A percentile compares a stretch with the other conserved stretches of the same genome.
These are phyloP conservation scores for Exophiala alcalophila DNA, from an alignment of 2,329 filamentous ascomycete species.

Conservation along the genomic window DNA sequence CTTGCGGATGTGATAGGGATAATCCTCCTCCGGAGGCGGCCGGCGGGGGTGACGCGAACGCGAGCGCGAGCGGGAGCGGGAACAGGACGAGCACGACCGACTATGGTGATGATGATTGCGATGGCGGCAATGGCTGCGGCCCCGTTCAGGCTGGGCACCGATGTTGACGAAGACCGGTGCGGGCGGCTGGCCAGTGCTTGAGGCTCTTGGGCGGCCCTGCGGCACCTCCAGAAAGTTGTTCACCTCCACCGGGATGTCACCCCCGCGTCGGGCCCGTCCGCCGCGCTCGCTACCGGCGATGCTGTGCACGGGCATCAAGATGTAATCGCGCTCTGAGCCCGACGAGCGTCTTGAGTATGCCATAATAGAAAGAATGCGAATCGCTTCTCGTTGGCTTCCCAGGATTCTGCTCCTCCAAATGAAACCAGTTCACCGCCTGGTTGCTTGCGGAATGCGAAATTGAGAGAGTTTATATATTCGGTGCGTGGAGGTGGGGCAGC, in stretches of 20 bases:
- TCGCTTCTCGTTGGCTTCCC: no score
- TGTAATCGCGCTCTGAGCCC: conserved; percentile 23
- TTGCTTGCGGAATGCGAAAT: no score
- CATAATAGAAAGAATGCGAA: no score
- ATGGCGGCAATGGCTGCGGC: conserved; percentile 22
- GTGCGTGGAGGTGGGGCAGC: no score
- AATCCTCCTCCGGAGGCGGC: conserved; percentile 27
- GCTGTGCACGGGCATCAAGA: conserved; percentile 26
- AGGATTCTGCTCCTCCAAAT: no score
- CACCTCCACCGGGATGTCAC: conserved; percentile 17
- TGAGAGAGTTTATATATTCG: no score
- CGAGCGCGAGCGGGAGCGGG: not conserved
- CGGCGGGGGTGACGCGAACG: conserved; percentile 6
- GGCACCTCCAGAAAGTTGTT: conserved; percentile 28
- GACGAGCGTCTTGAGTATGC: conserved; percentile 19
- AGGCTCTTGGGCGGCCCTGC: conserved; percentile 23
- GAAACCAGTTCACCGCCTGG: no score
- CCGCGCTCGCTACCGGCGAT: conserved; percentile 19
- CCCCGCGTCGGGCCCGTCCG: conserved; percentile 15
- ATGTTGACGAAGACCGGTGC: conserved; percentile 27
- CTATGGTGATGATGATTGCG: conserved; percentile 10
- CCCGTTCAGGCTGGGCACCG: conserved; percentile 15
- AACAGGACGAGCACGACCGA: not conserved
- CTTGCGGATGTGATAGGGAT: conserved; percentile 31
- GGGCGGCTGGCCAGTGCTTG: conserved; percentile 25